phyloP scores from a whole-genome alignment of 257 asterid species.

The Gentiana macrophylla region DNA sequence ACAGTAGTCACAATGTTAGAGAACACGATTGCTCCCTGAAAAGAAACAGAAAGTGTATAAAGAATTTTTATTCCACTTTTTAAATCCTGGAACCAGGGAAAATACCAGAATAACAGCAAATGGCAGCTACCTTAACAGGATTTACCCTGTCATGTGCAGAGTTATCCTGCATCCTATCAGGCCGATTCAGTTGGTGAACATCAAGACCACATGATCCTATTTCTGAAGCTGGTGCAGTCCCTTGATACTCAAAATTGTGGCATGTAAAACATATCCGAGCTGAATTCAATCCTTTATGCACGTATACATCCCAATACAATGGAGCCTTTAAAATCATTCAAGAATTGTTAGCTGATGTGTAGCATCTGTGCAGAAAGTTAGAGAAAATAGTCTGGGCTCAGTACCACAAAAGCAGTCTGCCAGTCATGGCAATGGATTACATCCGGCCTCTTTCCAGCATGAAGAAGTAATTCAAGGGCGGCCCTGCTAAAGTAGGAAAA shows the following conservation, averaged over 20 bases:
- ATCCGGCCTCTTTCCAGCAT: constrained; percentile 80
- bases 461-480: constrained; percentile 89
- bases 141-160: constrained; percentile 64
- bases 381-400: constrained; percentile 15
- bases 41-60: constrained; percentile 6
- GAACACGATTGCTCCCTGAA: constrained; percentile 93
- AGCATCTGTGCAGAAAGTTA: constrained; percentile 4
- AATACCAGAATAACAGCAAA: constrained; percentile 5
- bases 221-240: constrained; percentile 73
- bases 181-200: constrained; percentile 68
- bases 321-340: constrained; percentile 63
- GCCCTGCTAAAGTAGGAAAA: constrained; percentile 99
- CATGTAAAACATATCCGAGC: constrained; percentile 97
- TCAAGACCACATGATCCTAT: constrained; percentile 95
- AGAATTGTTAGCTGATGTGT: neutral
- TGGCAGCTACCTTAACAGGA: constrained; percentile 61
- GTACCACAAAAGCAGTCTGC: constrained; percentile 96
- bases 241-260: constrained; percentile 99
- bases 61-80: neutral
- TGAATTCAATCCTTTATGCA: constrained; percentile 74
- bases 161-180: constrained; percentile 97
- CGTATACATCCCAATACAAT: constrained; percentile 92
- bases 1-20: constrained; percentile 95
- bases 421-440: constrained; percentile 98
- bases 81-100: neutral